Base-by-base conservation (phyloP, 2,329 filamentous ascomycete genomes). In the Exutisphaerella laricina region DNA sequence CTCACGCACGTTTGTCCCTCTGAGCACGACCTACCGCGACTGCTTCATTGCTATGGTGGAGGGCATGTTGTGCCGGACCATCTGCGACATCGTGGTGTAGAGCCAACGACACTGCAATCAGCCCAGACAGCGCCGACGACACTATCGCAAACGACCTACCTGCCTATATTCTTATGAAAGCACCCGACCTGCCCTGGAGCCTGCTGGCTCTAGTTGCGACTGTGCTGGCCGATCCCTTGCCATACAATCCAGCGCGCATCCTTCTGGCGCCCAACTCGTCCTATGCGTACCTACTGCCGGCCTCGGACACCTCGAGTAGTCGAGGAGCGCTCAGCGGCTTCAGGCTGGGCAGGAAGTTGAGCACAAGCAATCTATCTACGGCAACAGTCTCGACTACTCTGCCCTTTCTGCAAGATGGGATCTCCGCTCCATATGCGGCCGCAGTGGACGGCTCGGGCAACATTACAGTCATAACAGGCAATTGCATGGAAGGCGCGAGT, bases 241-340 rank as follows among this genome's bases (percentile, higher is more conserved):
- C 87, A 18, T 94, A 94, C 69, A 80, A 82, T 42, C 84, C 87
- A 2, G 88, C 88, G 0, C 79, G 77, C 21, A 74, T 94, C 39
- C 75, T 90, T 45, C 72, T 80, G 33, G 44, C 75, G 48, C 63
- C 68, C 16, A 67, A 69, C 40, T 62, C 65, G 48, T 71, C 78
- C 13, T 61, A 78, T 22, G 80, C 80, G 46, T 94, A 92, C 63
- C 73, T 90, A 51, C 80, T 95, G 56, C 70, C 74, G 23, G 75
- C 83, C 9, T 69, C 66, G 22, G 66, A 71, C 26, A 43, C 57
- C 35, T 69, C 60, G 56, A 71, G 61, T 57, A 62, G 63, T 9
- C 66, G 71, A 39, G 69, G 71, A 30, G 60, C 81, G 39, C 73
- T 92, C 20, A 69, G 80, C 29, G 73, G 79, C 1, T 66, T 94